Conservation (phyloP, 2,329 filamentous ascomycete species). For the Dactylonectria estremocensis region DNA sequence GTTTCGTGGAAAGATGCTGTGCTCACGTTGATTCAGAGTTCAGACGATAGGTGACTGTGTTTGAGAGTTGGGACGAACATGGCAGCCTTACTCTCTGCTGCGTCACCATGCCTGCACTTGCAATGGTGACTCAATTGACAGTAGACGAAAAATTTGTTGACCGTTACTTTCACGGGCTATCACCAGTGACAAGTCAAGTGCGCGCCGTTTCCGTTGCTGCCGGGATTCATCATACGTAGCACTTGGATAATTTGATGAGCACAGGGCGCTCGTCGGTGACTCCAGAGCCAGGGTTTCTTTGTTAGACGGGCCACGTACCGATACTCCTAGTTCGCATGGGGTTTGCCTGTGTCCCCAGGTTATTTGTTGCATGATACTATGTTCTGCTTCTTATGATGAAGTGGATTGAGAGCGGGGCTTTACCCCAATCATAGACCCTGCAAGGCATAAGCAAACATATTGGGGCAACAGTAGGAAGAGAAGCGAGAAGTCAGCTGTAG, state of each 20-base stretch:
- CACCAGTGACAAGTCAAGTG: background rate
- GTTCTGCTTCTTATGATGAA: background rate
- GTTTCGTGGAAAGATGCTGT: background rate
- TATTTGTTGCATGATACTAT: background rate
- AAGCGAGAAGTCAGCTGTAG: background rate
- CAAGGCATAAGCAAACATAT: conserved; percentile 23
- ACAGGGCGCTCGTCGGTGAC: background rate
- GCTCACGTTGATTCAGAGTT: background rate
- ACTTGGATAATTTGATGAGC: background rate
- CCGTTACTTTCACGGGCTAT: background rate
- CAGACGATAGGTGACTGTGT: background rate
- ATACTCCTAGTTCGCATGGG: background rate
- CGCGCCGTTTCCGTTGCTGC: background rate
- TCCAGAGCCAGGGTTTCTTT: background rate
- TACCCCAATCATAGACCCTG: background rate
- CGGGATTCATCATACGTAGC: background rate
- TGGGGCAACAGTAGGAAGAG: background rate
- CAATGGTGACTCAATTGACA: background rate
- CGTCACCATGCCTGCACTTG: background rate
- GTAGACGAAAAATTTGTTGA: background rate
- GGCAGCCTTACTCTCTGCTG: too few relatives aligned
- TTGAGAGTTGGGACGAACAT: background rate
- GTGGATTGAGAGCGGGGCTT: conserved; percentile 12
- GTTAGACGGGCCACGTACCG: background rate
- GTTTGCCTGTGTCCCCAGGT: background rate